Conservation (phyloP, 768 basidiomycete species). For the Panaeolus cyanescens region DNA sequence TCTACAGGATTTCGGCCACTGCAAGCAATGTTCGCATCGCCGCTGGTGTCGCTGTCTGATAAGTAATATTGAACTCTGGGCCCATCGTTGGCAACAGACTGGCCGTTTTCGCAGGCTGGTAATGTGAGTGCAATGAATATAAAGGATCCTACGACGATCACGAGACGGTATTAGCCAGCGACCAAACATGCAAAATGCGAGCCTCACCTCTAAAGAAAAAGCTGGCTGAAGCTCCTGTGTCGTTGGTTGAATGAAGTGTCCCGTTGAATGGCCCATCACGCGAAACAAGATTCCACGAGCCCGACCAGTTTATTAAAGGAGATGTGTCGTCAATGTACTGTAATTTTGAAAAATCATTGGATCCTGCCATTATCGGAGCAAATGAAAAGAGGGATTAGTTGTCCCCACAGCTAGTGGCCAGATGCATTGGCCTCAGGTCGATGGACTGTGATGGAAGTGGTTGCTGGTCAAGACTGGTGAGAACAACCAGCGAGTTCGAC, state of each 20-base stretch:
- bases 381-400: no score
- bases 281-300: not conserved
- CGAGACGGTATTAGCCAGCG: not conserved
- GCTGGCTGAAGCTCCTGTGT: not conserved
- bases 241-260: not conserved
- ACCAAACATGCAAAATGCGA: not conserved
- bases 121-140: not conserved
- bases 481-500: not conserved
- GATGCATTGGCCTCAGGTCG: not conserved
- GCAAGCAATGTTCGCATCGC: not conserved
- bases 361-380: not conserved
- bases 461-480: not conserved
- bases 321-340: not conserved
- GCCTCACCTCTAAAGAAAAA: not conserved
- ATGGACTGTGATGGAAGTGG: not conserved
- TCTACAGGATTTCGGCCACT: not conserved
- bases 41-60: not conserved
- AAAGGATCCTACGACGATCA: not conserved
- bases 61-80: not conserved
- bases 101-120: not conserved
- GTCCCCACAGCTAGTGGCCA: not conserved
- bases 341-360: not conserved
- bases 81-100: not conserved
- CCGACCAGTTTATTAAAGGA: not conserved
- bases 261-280: not conserved